phyloP scores from a whole-genome alignment of 805 yeast genomes.

The Candida golubevii region DNA sequence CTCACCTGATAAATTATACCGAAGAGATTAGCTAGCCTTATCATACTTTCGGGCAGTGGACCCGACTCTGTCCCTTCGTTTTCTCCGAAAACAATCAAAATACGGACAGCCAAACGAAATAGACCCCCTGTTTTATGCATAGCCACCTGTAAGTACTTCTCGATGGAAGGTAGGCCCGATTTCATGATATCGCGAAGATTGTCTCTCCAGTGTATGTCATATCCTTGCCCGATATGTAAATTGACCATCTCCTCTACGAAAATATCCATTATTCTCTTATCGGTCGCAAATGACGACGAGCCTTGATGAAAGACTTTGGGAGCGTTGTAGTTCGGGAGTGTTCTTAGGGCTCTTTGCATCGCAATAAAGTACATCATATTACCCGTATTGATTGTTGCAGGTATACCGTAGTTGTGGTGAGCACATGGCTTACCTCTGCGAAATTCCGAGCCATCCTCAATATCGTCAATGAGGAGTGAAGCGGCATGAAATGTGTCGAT shows the following conservation, averaged over 20 bases:
- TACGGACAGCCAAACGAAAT: slow-evolving; percentile 65
- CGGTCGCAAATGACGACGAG: background rate
- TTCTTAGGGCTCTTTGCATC: slow-evolving; percentile 41
- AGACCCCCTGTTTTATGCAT: slow-evolving; percentile 85
- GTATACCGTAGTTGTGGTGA: slow-evolving; percentile 70
- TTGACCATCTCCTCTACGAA: slow-evolving; percentile 72
- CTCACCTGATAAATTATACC: slow-evolving; percentile 82
- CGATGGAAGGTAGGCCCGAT: slow-evolving; percentile 22
- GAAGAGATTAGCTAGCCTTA: slow-evolving; percentile 66
- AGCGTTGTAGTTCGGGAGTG: background rate
- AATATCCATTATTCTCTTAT: slow-evolving; percentile 25
- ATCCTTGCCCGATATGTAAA: slow-evolving; percentile 85
- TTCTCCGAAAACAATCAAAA: slow-evolving; percentile 24
- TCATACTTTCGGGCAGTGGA: slow-evolving; percentile 22
- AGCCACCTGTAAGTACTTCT: slow-evolving; percentile 72
- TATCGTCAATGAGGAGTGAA: slow-evolving; percentile 64
- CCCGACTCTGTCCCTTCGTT: slow-evolving; percentile 8
- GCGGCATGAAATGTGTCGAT: slow-evolving; percentile 34
- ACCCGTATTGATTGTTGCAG: slow-evolving; percentile 78
- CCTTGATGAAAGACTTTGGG: background rate
- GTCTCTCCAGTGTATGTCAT: slow-evolving; percentile 88
- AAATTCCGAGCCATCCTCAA: slow-evolving; percentile 70
- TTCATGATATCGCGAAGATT: slow-evolving; percentile 13
- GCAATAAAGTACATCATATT: slow-evolving; percentile 79
- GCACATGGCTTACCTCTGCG: slow-evolving; percentile 80